These are phyloP conservation scores for Phytophthora brassicae DNA, from an alignment of 352 stramenopile species.

Conservation along the genomic window DNA sequence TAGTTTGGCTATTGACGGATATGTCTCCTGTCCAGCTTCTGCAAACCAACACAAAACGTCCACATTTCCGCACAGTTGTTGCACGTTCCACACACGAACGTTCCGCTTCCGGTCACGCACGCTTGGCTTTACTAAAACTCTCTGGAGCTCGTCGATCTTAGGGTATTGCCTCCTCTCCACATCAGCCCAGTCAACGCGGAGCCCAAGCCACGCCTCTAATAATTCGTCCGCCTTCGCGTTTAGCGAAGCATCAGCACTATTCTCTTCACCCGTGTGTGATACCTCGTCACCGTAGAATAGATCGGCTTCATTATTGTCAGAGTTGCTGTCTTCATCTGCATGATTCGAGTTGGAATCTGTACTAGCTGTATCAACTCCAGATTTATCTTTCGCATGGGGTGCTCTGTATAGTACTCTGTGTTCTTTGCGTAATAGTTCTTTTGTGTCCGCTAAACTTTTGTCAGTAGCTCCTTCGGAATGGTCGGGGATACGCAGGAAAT, in stretches of 20 bases:
- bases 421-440: neutral
- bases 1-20: slow-evolving; percentile 1
- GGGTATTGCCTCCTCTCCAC: slow-evolving; percentile 1
- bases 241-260: neutral
- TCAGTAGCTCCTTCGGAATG: neutral
- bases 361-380: neutral
- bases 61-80: neutral
- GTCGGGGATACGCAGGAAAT: neutral
- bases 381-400: neutral
- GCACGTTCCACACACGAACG: slow-evolving; percentile 3
- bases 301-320: neutral
- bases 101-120: neutral
- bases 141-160: neutral
- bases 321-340: neutral
- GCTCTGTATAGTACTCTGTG: neutral
- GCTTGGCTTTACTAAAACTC: slow-evolving; percentile 1
- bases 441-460: neutral
- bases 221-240: slow-evolving; percentile 1
- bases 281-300: neutral
- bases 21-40: neutral
- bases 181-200: slow-evolving; percentile 2
- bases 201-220: neutral
- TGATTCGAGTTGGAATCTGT: neutral
- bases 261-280: neutral
- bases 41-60: slow-evolving; percentile 3